Evolutionary conservation across 495 filamentous ascomycete genomes (phyloP).

Genomic region (Aspergillus biplanus): DNA sequence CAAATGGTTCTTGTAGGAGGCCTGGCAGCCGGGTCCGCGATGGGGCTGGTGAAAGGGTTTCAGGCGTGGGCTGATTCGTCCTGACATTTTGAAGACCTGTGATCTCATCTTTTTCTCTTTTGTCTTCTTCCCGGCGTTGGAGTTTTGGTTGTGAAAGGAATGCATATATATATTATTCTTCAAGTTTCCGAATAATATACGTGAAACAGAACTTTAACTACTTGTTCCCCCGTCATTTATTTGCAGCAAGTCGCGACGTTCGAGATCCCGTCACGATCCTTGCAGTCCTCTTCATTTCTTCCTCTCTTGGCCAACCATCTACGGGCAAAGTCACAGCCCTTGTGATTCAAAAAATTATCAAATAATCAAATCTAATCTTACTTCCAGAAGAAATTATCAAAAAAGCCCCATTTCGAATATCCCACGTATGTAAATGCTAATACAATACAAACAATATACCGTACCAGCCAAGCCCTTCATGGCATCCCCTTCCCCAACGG

Average conservation of each 20-base stretch:
- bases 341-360: neutral
- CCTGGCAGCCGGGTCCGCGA: conserved; percentile 65
- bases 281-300: too few species aligned
- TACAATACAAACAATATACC: neutral
- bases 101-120: neutral
- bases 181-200: too few species aligned
- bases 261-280: too few species aligned
- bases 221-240: too few species aligned
- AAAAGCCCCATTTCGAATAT: neutral
- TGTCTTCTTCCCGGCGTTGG: neutral
- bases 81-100: neutral
- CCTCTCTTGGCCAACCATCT: too few species aligned
- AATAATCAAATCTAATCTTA: neutral
- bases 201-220: too few species aligned
- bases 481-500: neutral
- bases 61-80: conserved; percentile 37
- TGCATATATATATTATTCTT: neutral
- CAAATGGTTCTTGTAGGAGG: conserved; percentile 71
- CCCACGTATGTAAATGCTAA: neutral
- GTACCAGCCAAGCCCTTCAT: neutral
- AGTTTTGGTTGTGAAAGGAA: neutral
- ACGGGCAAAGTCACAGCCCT: too few species aligned
- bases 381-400: neutral
- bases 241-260: too few species aligned
- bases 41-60: conserved; percentile 65